A percentile compares a stretch with the other conserved stretches of the same genome.
phyloP scores from a whole-genome alignment of 257 asterid species.

The Hygrophila difformis region DNA sequence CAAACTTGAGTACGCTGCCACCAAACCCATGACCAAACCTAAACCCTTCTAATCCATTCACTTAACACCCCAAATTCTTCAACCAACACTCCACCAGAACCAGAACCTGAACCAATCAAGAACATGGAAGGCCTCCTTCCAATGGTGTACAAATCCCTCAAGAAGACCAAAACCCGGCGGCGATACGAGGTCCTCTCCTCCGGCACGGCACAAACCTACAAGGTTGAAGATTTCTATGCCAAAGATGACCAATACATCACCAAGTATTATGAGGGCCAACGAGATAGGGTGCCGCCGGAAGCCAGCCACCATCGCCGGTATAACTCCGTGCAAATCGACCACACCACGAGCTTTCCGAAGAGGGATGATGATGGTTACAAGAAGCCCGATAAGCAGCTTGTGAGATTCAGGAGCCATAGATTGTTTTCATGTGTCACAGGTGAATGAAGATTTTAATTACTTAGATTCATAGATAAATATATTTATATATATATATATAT shows the following conservation, averaged over 20 bases:
- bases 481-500: too few relatives aligned
- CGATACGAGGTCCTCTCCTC: slow-evolving; percentile 52
- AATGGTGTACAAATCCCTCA: slow-evolving; percentile 45
- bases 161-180: slow-evolving; percentile 41
- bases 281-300: neutral
- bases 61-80: too few relatives aligned
- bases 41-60: too few relatives aligned
- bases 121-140: slow-evolving; percentile 92
- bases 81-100: too few relatives aligned
- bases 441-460: slow-evolving; percentile 16
- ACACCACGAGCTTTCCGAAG: slow-evolving; percentile 10
- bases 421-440: slow-evolving; percentile 41
- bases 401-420: slow-evolving; percentile 37
- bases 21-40: too few relatives aligned
- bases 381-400: slow-evolving; percentile 27
- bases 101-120: too few relatives aligned
- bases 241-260: neutral
- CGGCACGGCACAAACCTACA: slow-evolving; percentile 22
- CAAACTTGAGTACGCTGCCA: too few relatives aligned
- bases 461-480: too few relatives aligned
- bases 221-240: slow-evolving; percentile 23
- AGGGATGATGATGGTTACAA: slow-evolving; percentile 13
- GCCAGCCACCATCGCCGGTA: slow-evolving; percentile 28
- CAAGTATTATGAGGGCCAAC: neutral
- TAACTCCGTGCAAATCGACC: slow-evolving; percentile 29